Evolutionary conservation across 495 filamentous ascomycete species (phyloP), one percentile per base, ranked within the genome.

Genomic region (Sporormia fimetaria): DNA sequence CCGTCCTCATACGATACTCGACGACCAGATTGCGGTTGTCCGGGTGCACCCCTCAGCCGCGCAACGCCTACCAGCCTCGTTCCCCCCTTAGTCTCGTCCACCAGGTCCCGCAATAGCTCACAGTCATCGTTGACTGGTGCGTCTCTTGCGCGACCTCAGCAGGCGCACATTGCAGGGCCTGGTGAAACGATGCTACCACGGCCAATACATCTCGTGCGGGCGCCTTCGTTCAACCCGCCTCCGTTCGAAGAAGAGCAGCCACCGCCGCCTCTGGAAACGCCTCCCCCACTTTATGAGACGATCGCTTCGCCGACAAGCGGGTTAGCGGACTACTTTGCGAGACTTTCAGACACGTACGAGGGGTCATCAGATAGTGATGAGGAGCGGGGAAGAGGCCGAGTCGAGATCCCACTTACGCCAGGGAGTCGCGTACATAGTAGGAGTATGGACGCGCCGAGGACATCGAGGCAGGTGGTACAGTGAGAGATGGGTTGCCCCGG

Each of bases 141-240:
- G 3, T 44, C 38, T 32, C 55, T 60, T 4, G 55, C 63, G 7
- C 47, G 58, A 15, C 61, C 59, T 8, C 62, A 57, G 44, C 49
- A 60, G 23, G 56, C 54, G 0, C 60, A 63, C 45, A 46, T 63
- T 20, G 42, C 42, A 7, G 59, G 59, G 11, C 54, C 44, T 3
- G 57, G 34, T n/a, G 26, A 54, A 40, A 17, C 33, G 15, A 24
- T 44, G 20, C 39, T 60, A 15, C 52, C 63, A 40, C 65, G 88
- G 15, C 90, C 88, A 0, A 94, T 95, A 48, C 90, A 98, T 60
- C 69, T 96, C 4, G 58, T 96, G 14, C 78, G 90, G n/a, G 67
- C 70, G 3, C 92, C 92, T 0, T 90, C 83, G 0, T 92, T 81
- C 57, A 86, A 88, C 34, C 90, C 90, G 1, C 90, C 90, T 0